phyloP scores from a whole-genome alignment of 176 grass and related monocot species.

The Zoysia japonica region DNA sequence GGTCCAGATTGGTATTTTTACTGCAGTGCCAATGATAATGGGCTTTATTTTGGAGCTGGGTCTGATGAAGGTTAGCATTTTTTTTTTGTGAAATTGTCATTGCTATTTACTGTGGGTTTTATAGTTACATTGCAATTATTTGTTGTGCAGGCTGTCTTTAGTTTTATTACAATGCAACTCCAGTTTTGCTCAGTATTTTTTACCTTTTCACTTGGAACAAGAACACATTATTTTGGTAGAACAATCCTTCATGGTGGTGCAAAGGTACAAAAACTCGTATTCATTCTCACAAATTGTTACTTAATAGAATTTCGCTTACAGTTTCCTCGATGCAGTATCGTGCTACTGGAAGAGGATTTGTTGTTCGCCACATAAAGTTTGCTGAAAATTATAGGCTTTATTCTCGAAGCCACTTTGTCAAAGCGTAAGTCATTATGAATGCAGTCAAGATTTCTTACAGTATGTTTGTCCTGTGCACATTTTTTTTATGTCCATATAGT shows the following conservation, averaged over 20 bases:
- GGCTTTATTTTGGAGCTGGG: conserved; percentile 88
- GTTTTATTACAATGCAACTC: conserved; percentile 93
- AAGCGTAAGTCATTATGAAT: conserved; percentile 71
- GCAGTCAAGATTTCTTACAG: conserved; percentile 17
- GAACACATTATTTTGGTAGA: conserved; percentile 97
- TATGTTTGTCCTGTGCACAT: not conserved
- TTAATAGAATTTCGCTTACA: conserved; percentile 33
- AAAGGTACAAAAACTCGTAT: conserved; percentile 46
- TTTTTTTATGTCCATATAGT: not conserved
- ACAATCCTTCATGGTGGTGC: conserved; percentile 99
- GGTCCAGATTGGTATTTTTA: conserved; percentile 96
- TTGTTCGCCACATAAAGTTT: conserved; percentile 91
- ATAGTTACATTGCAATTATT: conserved; percentile 10
- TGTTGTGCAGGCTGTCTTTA: conserved; percentile 75
- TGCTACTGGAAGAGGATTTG: conserved; percentile 95
- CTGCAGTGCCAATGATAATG: conserved; percentile 96
- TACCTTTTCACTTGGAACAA: conserved; percentile 96
- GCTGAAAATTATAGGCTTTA: conserved; percentile 96
- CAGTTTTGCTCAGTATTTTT: conserved; percentile 96
- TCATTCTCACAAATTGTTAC: conserved; percentile 13
- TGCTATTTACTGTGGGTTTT: conserved; percentile 13
- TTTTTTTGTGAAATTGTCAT: not conserved
- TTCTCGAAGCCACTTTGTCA: conserved; percentile 97
- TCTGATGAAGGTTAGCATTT: conserved; percentile 65
- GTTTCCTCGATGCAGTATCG: conserved; percentile 66